Base-by-base conservation (phyloP, 371 early-diverging fungal genomes). In the Lichtheimia ornata region DNA sequence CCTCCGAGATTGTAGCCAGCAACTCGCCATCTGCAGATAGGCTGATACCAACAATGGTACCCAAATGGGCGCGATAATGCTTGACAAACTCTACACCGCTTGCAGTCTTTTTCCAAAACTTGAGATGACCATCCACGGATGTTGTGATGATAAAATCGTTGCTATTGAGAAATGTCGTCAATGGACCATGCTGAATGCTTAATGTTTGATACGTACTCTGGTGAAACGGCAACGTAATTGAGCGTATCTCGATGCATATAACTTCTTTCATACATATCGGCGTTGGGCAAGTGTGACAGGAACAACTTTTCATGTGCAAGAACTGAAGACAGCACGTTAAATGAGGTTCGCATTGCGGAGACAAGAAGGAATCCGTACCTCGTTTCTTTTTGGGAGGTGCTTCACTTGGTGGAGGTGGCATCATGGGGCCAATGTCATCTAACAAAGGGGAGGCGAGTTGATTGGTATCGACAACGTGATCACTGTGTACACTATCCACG, bases 71-170 rank as follows among this genome's bases (percentile, higher is more conserved):
- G 12, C 93, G 84, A 65, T 89, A 98, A 67, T 96, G 94, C 78
- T 98, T 98, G 41, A 97, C 97, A 80, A 98, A 98, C 72, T 97
- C 97, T 54, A 98, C 90, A 17, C 96, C 97, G 41, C 79, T 77
- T 5, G 84, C 87, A n/a, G 91, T 88, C 81, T 96, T 97, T 70
- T 97, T 97, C 99, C 99, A 98, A 64, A 97, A 97, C 73, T 98
- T 98, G 17, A 98, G 85, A 69, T 95, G 96, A 0, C 99, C 99
- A 75, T 98, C 97, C 4, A 88, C 82, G 1, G 97, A 96, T 0
- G 95, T 88, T 0, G 99, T 98, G 49, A 98, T 84, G 43, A 98
- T 67, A 69, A 96, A 97, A 64, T 96, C 96, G 12, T 91, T 91
- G 49, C 89, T 90, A 47, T 27, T 14, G 35, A 35, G 9, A 35